A percentile compares a stretch with the other conserved stretches of the same genome.
phyloP scores from a whole-genome alignment of 2,329 filamentous ascomycete genomes.

The Cytospora chrysosperma region DNA sequence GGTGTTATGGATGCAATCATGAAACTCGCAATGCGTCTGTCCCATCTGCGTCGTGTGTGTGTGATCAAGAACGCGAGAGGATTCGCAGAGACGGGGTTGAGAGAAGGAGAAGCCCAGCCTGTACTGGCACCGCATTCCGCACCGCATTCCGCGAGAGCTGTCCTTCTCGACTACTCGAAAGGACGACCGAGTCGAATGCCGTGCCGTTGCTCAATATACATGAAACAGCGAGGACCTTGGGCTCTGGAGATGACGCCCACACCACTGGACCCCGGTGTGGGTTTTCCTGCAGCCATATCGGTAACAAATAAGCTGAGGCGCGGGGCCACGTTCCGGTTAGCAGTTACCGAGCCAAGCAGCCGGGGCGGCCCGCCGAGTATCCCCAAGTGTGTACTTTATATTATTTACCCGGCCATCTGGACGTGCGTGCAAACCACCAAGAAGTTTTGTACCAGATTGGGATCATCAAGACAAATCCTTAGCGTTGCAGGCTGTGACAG shows the following conservation, averaged over 20 bases:
- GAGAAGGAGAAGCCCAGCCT: too few relatives aligned
- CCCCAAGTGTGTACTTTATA: too few relatives aligned
- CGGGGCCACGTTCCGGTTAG: conserved; percentile 19
- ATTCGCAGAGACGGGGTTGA: background rate
- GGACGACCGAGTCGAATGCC: background rate
- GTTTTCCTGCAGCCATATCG: background rate
- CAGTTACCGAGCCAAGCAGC: conserved; percentile 21
- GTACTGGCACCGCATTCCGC: too few relatives aligned
- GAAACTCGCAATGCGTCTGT: conserved; percentile 23
- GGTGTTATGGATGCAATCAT: conserved; percentile 19
- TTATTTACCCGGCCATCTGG: too few relatives aligned
- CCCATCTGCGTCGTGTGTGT: conserved; percentile 1
- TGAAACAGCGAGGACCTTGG: conserved; percentile 1
- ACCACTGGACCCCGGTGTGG: background rate
- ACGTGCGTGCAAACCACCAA: background rate
- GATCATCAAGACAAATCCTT: background rate
- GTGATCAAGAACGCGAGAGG: conserved; percentile 5
- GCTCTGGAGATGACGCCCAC: background rate
- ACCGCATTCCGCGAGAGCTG: background rate
- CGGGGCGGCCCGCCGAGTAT: conserved; percentile 22
- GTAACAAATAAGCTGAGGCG: background rate
- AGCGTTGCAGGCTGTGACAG: background rate
- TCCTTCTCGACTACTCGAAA: background rate
- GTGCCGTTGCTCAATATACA: conserved; percentile 1
- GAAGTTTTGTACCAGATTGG: background rate